Conservation (phyloP, 257 asterid species). For the Lycium ferocissimum region DNA sequence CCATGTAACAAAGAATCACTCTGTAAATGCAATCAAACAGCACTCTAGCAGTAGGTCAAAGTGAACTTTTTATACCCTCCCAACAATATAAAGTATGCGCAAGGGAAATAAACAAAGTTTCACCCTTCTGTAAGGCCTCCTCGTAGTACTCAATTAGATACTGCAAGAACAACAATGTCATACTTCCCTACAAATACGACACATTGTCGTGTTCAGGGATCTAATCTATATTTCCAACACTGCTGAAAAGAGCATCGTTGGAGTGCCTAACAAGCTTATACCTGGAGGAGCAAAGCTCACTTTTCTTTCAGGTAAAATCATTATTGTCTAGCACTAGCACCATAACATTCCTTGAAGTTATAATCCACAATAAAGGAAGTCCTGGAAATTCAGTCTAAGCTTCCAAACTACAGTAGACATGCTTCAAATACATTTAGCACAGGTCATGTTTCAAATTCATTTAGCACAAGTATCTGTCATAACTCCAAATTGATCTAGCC, state of each 20-base stretch:
- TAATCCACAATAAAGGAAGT: neutral
- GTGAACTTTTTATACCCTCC: neutral
- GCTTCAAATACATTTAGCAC: too few relatives aligned
- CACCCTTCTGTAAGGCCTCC: neutral
- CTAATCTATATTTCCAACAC: neutral
- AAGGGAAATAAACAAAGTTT: neutral
- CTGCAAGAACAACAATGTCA: neutral
- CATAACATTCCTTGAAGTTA: neutral
- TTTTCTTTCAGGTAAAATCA: neutral
- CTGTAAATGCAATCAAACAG: neutral
- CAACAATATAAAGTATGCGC: neutral
- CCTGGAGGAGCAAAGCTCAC: neutral
- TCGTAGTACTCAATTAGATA: too few relatives aligned
- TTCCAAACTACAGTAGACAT: neutral
- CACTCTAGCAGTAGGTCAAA: neutral
- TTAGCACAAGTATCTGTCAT: neutral
- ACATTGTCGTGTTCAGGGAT: neutral
- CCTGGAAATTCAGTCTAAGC: neutral
- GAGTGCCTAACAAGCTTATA: neutral
- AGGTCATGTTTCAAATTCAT: too few relatives aligned
- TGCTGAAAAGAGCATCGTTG: neutral
- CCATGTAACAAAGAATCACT: neutral
- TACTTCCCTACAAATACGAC: neutral
- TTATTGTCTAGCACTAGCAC: neutral
- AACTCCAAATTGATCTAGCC: neutral